Percentiles rank a stretch among this genome's conserved stretches.
These are phyloP conservation scores for Penicillium pulvis DNA, from an alignment of 495 filamentous ascomycete genomes.

Conservation along the genomic window DNA sequence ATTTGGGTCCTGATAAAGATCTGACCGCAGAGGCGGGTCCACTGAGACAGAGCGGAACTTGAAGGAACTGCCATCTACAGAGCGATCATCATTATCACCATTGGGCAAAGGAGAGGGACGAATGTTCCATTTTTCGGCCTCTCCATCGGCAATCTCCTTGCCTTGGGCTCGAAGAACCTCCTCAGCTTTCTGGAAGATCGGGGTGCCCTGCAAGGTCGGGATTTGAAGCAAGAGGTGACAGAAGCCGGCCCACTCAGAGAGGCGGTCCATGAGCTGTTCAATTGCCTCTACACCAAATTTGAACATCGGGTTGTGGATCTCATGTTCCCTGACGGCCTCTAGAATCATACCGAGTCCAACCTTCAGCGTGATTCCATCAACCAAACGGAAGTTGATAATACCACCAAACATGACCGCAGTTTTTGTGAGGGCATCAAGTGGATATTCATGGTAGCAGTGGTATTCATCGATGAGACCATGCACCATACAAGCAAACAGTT, in stretches of 20 bases:
- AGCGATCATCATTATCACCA: conserved; percentile 5
- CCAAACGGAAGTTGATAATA: conserved; percentile 89
- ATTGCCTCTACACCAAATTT: conserved; percentile 98
- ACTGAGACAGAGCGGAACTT: conserved; percentile 74
- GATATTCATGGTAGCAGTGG: conserved; percentile 90
- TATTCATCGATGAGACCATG: conserved; percentile 98
- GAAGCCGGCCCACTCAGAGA: conserved; percentile 91
- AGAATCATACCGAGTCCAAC: conserved; percentile 94
- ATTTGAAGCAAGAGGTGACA: conserved; percentile 81
- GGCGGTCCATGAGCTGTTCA: conserved; percentile 75
- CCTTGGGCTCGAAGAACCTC: conserved; percentile 72
- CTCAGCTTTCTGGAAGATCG: conserved; percentile 78
- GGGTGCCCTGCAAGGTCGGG: conserved; percentile 77
- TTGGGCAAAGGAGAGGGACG: conserved; percentile 4
- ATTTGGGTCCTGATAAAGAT: conserved; percentile 74
- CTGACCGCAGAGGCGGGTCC: conserved; percentile 61
- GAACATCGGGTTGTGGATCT: conserved; percentile 85
- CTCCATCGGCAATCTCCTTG: conserved; percentile 35
- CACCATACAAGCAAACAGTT: conserved; percentile 97
- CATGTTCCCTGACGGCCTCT: conserved; percentile 84
- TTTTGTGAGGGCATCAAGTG: conserved; percentile 87
- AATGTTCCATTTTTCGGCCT: conserved; percentile 20
- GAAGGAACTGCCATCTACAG: conserved; percentile 63
- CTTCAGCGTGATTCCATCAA: conserved; percentile 85
- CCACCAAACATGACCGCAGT: conserved; percentile 96